Percentiles rank a stretch among this genome's conserved stretches.
Evolutionary conservation across 1,139 yeast genomes (phyloP).

Genomic region (Geotrichum candidum): DNA sequence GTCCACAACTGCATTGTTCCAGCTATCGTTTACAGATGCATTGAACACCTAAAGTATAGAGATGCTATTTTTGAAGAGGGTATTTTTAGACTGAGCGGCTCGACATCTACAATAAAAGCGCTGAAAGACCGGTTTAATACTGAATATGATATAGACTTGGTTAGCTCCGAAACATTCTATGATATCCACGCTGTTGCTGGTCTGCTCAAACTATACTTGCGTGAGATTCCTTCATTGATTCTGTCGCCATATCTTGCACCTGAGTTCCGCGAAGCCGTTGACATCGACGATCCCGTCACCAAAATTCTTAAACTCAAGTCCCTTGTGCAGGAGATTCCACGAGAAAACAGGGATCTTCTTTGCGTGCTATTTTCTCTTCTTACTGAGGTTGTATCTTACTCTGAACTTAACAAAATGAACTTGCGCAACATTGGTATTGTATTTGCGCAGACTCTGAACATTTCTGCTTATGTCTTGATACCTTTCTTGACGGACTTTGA

Average conservation of each 20-base stretch:
- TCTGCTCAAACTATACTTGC: constrained; percentile 61
- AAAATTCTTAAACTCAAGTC: constrained; percentile 34
- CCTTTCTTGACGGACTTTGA: constrained; percentile 62
- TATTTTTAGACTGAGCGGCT: constrained; percentile 83
- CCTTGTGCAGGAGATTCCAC: constrained; percentile 39
- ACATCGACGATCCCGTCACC: constrained; percentile 32
- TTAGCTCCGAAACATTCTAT: constrained; percentile 34
- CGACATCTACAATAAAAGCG: constrained; percentile 68
- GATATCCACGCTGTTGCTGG: constrained; percentile 81
- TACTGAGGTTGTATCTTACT: constrained; percentile 56
- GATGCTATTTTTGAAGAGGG: constrained; percentile 87
- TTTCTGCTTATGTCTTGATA: constrained; percentile 59
- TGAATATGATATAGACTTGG: constrained; percentile 63
- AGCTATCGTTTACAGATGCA: constrained; percentile 68
- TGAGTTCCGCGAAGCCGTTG: constrained; percentile 37
- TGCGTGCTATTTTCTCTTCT: constrained; percentile 63
- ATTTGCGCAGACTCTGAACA: constrained; percentile 75
- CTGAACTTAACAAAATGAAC: constrained; percentile 74
- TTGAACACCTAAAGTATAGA: constrained; percentile 59
- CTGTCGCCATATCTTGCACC: constrained; percentile 48
- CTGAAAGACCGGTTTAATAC: constrained; percentile 59
- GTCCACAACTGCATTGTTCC: constrained; percentile 48
- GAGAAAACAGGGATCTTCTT: constrained; percentile 54
- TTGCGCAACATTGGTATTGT: constrained; percentile 72
- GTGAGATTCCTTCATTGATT: constrained; percentile 65